These are phyloP conservation scores for Escallonia herrerae DNA, from an alignment of 129 eudicot species.

Conservation along the genomic window DNA sequence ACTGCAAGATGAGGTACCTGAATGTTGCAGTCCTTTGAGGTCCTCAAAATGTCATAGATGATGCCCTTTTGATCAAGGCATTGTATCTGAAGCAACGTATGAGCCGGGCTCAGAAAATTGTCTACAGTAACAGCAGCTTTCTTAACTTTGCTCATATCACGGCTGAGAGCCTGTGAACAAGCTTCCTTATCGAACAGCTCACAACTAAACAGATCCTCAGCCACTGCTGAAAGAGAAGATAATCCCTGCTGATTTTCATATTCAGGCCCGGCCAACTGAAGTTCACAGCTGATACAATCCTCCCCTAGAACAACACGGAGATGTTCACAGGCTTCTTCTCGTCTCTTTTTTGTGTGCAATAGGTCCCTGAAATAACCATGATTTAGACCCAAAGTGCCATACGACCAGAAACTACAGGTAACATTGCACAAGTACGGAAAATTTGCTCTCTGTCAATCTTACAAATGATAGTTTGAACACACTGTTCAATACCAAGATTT, in stretches of 20 bases:
- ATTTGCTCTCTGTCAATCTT: too few relatives aligned
- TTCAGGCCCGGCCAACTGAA: slow-evolving; percentile 71
- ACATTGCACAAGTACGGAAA: too few relatives aligned
- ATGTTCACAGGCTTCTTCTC: slow-evolving; percentile 54
- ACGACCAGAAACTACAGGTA: too few relatives aligned
- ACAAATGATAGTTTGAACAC: background rate
- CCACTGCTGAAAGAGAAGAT: slow-evolving; percentile 49
- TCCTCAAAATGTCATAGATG: slow-evolving; percentile 68
- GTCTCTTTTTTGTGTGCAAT: slow-evolving; percentile 57
- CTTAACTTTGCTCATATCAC: slow-evolving; percentile 32
- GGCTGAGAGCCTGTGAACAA: slow-evolving; percentile 26
- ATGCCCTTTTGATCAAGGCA: slow-evolving; percentile 82
- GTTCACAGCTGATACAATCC: slow-evolving; percentile 79
- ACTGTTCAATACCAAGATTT: background rate
- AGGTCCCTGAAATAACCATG: slow-evolving; percentile 42
- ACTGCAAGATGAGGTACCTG: slow-evolving; percentile 35
- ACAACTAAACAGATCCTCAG: slow-evolving; percentile 53
- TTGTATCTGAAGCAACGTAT: slow-evolving; percentile 71
- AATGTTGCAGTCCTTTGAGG: slow-evolving; percentile 61
- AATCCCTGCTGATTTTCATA: slow-evolving; percentile 41
- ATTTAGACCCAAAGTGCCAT: background rate
- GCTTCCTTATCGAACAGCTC: slow-evolving; percentile 32
- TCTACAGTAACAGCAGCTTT: slow-evolving; percentile 56
- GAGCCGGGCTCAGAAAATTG: slow-evolving; percentile 64
- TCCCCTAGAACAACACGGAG: slow-evolving; percentile 52